These are phyloP conservation scores for Osmanthus fragrans DNA, from an alignment of 257 asterid species.

Conservation along the genomic window DNA sequence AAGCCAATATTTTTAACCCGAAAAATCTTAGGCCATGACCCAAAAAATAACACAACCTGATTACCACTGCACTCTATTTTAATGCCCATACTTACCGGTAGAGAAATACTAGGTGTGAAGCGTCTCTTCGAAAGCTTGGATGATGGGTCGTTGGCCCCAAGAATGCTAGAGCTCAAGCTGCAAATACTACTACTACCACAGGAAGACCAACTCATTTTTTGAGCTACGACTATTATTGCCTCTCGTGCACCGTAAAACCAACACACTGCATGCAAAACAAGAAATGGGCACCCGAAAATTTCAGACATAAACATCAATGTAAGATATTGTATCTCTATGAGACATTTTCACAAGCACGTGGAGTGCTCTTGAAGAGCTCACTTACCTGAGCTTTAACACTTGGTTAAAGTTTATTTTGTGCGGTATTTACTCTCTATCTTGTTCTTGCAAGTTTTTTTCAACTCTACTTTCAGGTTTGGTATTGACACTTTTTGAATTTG, in stretches of 20 bases:
- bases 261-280: conserved; percentile 18
- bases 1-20: background rate
- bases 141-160: conserved; percentile 25
- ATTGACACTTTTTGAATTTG: background rate
- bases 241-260: conserved; percentile 2
- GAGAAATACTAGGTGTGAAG: background rate
- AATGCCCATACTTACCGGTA: conserved; percentile 30
- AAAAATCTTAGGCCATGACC: background rate
- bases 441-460: background rate
- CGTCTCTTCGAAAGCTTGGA: conserved; percentile 31
- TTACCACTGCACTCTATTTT: background rate
- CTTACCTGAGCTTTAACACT: background rate
- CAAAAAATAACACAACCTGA: conserved; percentile 2
- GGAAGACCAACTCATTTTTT: conserved; percentile 45
- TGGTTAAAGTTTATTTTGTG: background rate
- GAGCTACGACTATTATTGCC: conserved; percentile 10
- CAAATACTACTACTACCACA: conserved; percentile 37
- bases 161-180: conserved; percentile 28
- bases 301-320: background rate
- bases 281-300: conserved; percentile 28
- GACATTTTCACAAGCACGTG: conserved; percentile 30
- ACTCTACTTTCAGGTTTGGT: background rate
- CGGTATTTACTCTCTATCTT: background rate
- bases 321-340: background rate
- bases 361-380: background rate